Conservation (phyloP, 1,284 basidiomycete species). For the Boletus semigastroideus region DNA sequence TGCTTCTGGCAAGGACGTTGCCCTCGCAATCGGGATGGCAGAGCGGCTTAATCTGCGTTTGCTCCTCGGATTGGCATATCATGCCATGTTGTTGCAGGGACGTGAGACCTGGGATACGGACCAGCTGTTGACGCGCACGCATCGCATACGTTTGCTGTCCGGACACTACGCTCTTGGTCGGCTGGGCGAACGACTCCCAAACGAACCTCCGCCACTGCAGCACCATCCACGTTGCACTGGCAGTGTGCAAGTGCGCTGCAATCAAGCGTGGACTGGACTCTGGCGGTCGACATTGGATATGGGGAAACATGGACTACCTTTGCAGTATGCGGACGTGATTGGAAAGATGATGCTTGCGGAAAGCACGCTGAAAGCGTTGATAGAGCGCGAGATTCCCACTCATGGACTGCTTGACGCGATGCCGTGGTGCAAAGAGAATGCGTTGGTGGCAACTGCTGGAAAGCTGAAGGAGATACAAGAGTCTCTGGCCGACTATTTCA, state of each 20-base stretch:
- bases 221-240: slow-evolving; percentile 41
- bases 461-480: slow-evolving; percentile 40
- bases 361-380: slow-evolving; percentile 40
- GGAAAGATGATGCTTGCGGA: slow-evolving; percentile 42
- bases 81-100: slow-evolving; percentile 44
- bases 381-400: slow-evolving; percentile 41
- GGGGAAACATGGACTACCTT: slow-evolving; percentile 34
- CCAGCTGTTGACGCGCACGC: slow-evolving; percentile 36
- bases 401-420: slow-evolving; percentile 41
- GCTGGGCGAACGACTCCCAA: slow-evolving; percentile 41
- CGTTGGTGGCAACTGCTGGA: slow-evolving; percentile 33
- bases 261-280: slow-evolving; percentile 40
- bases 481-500: slow-evolving; percentile 38
- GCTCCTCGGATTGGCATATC: slow-evolving; percentile 43
- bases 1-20: slow-evolving; percentile 42
- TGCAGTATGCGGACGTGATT: slow-evolving; percentile 41
- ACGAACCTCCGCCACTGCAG: slow-evolving; percentile 37
- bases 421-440: slow-evolving; percentile 38
- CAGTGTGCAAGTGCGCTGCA: slow-evolving; percentile 40
- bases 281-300: slow-evolving; percentile 43
- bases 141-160: slow-evolving; percentile 42
- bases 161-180: slow-evolving; percentile 44
- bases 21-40: slow-evolving; percentile 41
- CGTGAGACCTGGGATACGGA: slow-evolving; percentile 43
- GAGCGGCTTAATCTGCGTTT: slow-evolving; percentile 43